Conservation (phyloP, 1,139 yeast species). For the Blastobotrys serpentis region DNA sequence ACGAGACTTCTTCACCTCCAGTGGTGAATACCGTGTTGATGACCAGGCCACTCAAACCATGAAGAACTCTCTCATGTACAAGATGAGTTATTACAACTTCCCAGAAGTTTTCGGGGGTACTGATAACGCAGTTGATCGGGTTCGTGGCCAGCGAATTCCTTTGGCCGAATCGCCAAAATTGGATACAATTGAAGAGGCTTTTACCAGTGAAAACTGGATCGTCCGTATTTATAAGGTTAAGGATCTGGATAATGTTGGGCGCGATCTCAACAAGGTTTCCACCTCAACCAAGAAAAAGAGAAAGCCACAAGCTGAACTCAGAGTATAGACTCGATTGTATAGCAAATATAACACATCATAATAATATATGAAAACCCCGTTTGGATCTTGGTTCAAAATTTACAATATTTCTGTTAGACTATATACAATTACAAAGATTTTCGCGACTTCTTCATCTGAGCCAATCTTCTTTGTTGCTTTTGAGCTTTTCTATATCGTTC, state of each 20-base stretch:
- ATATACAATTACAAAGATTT: conserved; percentile 8
- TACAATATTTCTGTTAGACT: not conserved
- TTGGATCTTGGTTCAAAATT: not conserved
- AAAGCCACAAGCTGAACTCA: conserved; percentile 27
- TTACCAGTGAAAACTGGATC: conserved; percentile 94
- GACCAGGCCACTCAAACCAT: conserved; percentile 75
- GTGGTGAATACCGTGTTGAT: conserved; percentile 89
- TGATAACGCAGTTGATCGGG: conserved; percentile 75
- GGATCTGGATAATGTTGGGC: conserved; percentile 82
- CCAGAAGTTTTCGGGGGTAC: conserved; percentile 63
- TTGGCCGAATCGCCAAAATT: conserved; percentile 56
- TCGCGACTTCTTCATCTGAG: conserved; percentile 11
- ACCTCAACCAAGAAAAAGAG: conserved; percentile 25
- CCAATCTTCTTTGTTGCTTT: conserved; percentile 15
- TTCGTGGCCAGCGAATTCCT: conserved; percentile 74
- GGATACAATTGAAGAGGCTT: conserved; percentile 87
- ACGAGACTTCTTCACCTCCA: conserved; percentile 74
- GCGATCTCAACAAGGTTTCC: conserved; percentile 46
- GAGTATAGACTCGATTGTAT: conserved; percentile 20
- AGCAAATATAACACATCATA: no score
- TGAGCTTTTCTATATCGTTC: conserved; percentile 19
- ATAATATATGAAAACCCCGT: no score
- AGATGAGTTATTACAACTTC: conserved; percentile 89
- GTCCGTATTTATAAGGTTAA: conserved; percentile 93
- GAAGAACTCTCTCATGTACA: conserved; percentile 90